Conservation (phyloP, 2,329 filamentous ascomycete species). For the Penicillium vulpinum region DNA sequence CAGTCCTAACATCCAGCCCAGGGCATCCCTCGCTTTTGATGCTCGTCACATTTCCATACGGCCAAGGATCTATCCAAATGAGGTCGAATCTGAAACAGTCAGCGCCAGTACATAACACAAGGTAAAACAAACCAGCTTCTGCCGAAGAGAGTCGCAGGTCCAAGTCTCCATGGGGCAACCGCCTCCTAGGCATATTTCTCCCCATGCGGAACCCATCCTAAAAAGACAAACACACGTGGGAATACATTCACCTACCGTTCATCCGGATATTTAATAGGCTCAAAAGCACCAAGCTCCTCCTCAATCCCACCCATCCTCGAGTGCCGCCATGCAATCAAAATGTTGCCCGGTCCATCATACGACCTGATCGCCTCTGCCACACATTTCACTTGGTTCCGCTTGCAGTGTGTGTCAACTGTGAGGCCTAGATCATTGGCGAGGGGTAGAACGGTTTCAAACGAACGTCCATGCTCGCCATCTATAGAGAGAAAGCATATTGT, state of each 20-base stretch:
- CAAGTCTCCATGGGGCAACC: not conserved
- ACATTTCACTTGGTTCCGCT: constrained; percentile 24
- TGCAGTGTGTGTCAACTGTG: constrained; percentile 29
- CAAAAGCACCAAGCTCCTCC: constrained; percentile 19
- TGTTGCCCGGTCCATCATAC: constrained; percentile 29
- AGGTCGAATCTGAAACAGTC: constrained; percentile 28
- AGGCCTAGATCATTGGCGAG: constrained; percentile 31
- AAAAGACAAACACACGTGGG: not conserved
- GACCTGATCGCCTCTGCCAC: constrained; percentile 20
- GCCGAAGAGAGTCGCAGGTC: not conserved
- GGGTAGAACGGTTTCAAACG: constrained; percentile 28
- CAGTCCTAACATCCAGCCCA: constrained; percentile 20
- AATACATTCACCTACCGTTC: constrained; percentile 24
- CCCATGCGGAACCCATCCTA: not conserved
- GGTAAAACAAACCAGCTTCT: not conserved
- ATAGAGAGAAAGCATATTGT: not conserved
- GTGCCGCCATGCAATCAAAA: constrained; percentile 34
- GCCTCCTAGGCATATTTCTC: not conserved
- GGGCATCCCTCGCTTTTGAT: constrained; percentile 29
- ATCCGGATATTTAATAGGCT: constrained; percentile 27
- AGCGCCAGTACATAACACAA: not conserved
- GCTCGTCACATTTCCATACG: constrained; percentile 29
- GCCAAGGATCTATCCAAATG: constrained; percentile 32
- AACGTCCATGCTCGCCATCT: constrained; percentile 22
- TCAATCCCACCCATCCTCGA: constrained; percentile 25